Evolutionary conservation across 2,329 filamentous ascomycete genomes (phyloP).

Genomic region (Alternaria viburni): DNA sequence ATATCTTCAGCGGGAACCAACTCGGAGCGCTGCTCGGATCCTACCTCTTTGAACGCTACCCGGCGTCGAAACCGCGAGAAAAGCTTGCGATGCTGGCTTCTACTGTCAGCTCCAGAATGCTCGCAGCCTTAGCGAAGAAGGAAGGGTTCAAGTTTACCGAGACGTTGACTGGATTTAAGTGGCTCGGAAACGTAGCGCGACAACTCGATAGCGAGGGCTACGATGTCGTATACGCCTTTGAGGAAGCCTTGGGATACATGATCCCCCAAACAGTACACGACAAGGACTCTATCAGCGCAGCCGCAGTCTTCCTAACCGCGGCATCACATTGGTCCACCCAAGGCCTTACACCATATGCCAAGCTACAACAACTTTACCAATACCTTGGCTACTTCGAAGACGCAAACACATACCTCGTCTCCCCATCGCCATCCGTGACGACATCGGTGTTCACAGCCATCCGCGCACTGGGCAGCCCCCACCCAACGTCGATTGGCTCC

Average conservation of each 20-base stretch:
- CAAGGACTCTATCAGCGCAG: slow-evolving; percentile 69
- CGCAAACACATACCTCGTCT: slow-evolving; percentile 68
- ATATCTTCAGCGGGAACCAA: slow-evolving; percentile 70
- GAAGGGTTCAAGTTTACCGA: slow-evolving; percentile 65
- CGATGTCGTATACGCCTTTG: slow-evolving; percentile 64
- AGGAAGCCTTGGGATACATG: slow-evolving; percentile 73
- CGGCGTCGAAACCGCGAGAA: slow-evolving; percentile 39
- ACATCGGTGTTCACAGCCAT: slow-evolving; percentile 62
- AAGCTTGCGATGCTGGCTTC: slow-evolving; percentile 65
- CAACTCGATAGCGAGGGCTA: slow-evolving; percentile 57
- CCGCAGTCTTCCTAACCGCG: slow-evolving; percentile 64
- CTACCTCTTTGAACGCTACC: slow-evolving; percentile 60
- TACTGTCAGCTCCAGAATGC: slow-evolving; percentile 69
- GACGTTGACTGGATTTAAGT: slow-evolving; percentile 71
- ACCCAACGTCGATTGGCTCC: slow-evolving; percentile 56
- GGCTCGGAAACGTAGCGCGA: slow-evolving; percentile 67
- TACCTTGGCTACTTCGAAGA: slow-evolving; percentile 67
- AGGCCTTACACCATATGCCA: slow-evolving; percentile 62
- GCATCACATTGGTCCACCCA: slow-evolving; percentile 59
- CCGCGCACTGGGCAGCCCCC: slow-evolving; percentile 52
- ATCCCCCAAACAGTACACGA: slow-evolving; percentile 67
- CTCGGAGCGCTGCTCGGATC: slow-evolving; percentile 66
- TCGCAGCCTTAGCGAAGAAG: slow-evolving; percentile 61
- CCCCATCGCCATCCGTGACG: slow-evolving; percentile 61
- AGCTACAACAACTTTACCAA: slow-evolving; percentile 63